These are phyloP conservation scores for Seiridium unicorne DNA, from an alignment of 2,329 filamentous ascomycete genomes.

Conservation along the genomic window DNA sequence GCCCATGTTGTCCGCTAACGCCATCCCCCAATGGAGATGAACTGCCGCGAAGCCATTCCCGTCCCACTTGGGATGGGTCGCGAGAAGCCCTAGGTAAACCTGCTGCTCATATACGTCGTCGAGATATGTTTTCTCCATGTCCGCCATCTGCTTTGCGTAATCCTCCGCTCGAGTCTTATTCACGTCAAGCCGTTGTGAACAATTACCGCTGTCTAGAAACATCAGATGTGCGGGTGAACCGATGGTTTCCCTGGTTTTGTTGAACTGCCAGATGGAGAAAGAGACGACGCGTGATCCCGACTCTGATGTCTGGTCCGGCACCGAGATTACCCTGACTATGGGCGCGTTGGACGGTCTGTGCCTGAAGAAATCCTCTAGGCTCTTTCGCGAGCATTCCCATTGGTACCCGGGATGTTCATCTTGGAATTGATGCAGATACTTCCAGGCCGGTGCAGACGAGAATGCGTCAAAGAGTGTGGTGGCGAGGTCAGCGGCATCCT, in stretches of 20 bases:
- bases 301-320: background rate
- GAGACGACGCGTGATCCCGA: background rate
- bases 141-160: background rate
- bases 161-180: background rate
- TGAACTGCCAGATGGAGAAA: background rate
- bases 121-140: background rate
- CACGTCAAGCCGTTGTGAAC: background rate
- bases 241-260: background rate
- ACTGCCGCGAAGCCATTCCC: conserved; percentile 1
- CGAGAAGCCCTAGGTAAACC: background rate
- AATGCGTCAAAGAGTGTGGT: conserved; percentile 2
- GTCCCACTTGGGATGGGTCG: conserved; percentile 7
- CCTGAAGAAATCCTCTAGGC: background rate
- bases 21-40: conserved; percentile 5
- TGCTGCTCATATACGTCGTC: conserved; percentile 1
- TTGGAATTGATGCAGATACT: conserved; percentile 2
- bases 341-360: background rate
- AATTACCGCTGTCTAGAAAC: background rate
- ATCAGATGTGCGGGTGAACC: background rate
- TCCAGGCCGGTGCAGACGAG: background rate
- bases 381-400: background rate
- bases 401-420: background rate
- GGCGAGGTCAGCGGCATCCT: background rate
- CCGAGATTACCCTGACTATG: background rate
- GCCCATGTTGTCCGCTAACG: background rate